Evolutionary conservation across 768 basidiomycete species (phyloP).

Genomic region (Pleurotus ostreatus): DNA sequence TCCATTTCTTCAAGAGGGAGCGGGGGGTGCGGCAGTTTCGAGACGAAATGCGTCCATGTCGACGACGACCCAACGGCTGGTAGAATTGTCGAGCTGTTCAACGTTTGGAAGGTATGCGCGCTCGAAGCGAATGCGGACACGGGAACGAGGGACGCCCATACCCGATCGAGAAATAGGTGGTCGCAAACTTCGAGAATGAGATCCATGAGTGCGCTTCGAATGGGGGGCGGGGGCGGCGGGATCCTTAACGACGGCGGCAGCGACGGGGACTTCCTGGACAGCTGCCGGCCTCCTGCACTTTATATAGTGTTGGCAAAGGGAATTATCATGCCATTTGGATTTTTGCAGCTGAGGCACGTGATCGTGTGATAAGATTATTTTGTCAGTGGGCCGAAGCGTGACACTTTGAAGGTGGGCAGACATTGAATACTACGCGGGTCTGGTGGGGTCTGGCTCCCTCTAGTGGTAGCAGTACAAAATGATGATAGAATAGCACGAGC

Average conservation of each 20-base stretch:
- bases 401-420: no score
- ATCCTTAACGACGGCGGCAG: not conserved
- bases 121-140: conserved; percentile 39
- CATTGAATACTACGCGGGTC: no score
- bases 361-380: not conserved
- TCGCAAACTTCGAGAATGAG: conserved; percentile 71
- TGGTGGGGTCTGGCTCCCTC: not conserved
- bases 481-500: not conserved
- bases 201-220: conserved; percentile 57
- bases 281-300: not conserved
- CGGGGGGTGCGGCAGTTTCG: conserved; percentile 54
- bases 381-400: not conserved
- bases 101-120: conserved; percentile 22
- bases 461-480: not conserved
- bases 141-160: conserved; percentile 78
- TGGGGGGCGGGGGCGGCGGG: not conserved
- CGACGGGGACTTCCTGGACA: not conserved
- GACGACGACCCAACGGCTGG: conserved; percentile 28
- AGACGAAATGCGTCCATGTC: conserved; percentile 51
- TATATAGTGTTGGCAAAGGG: not conserved
- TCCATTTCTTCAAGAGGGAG: conserved; percentile 33
- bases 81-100: conserved; percentile 37
- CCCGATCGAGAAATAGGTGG: conserved; percentile 67
- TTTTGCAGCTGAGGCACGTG: not conserved
- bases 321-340: conserved; percentile 7